Evolutionary conservation across 768 basidiomycete genomes (phyloP), one percentile per base, ranked within the genome.

Genomic region (Podaxis rugospora): DNA sequence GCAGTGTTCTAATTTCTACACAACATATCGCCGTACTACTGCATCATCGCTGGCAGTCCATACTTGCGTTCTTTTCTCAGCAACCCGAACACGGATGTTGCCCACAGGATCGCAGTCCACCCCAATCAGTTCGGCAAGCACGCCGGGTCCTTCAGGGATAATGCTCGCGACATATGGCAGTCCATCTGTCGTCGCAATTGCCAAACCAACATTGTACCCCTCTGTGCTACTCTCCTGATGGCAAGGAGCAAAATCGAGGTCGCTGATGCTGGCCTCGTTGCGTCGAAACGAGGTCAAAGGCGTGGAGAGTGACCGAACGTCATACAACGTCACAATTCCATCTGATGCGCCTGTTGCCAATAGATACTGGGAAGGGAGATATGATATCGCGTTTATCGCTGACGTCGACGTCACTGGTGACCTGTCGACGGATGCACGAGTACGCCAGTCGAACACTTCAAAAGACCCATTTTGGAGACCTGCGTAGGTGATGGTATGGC

Each of bases 41-140:
- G 84, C 85, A 72, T 89, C 88, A 49, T 49, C 47, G 23, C 83
- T 80, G 7, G 83, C 84, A 58, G 74, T 81, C 85, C 85, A 86
- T 3, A 85, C 68, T 35, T 76, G 68, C 67, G 0, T 70, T 64
- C 32, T 70, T 67, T 49, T 27, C 7, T 18, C 40, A 14, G 14
- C 40, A 42, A 0, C 40, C 25, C 47, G 21, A 1, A 49, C 47
- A 49, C 47, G 25, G 5, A 86, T 71, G 47, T 72, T 69, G 40
- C 83, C 72, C 28, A 86, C 80, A 6, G 82, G 76, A 67, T 89
- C 87, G 65, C 86, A 87, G 58, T 89, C 84, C 28, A 75, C 75
- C 1, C 86, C 87, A 0, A 83, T 76, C 3, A 87, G 71, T 65
- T 90, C 88, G 11, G 75, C 75, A 11, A 53, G 64, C 4, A 81